Percentiles rank a stretch among this genome's conserved stretches.
Conservation (phyloP, 2,329 filamentous ascomycete genomes). For the Aspergillus flavus region DNA sequence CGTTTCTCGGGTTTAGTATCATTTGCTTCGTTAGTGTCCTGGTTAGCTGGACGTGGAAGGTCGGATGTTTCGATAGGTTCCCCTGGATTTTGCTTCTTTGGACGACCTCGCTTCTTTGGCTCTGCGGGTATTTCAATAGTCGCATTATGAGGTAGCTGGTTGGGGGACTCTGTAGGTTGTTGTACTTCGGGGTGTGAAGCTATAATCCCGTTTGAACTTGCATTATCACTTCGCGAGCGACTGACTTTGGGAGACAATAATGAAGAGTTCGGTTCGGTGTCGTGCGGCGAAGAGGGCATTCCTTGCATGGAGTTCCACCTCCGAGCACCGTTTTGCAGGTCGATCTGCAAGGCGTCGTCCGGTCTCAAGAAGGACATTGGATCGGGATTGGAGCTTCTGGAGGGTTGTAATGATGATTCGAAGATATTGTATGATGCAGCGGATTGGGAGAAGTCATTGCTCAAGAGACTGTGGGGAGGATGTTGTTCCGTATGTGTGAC, state of each 20-base stretch:
- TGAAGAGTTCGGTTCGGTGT: slow-evolving; percentile 45
- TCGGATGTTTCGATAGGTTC: slow-evolving; percentile 34
- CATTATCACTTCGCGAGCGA: slow-evolving; percentile 28
- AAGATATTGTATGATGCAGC: slow-evolving; percentile 27
- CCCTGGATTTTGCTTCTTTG: slow-evolving; percentile 31
- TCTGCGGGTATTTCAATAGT: slow-evolving; percentile 24
- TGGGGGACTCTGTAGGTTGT: slow-evolving; percentile 20
- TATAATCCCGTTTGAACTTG: slow-evolving; percentile 12
- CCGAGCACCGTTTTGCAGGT: slow-evolving; percentile 18
- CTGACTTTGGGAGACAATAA: slow-evolving; percentile 27
- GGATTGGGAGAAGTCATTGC: slow-evolving; percentile 13
- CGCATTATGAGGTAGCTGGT: slow-evolving; percentile 33
- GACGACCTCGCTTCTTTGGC: slow-evolving; percentile 33
- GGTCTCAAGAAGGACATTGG: slow-evolving; percentile 18
- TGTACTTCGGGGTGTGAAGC: slow-evolving; percentile 14
- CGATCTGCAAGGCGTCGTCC: slow-evolving; percentile 7
- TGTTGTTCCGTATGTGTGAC: not conserved
- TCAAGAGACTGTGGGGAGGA: slow-evolving; percentile 5
- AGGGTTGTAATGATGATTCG: slow-evolving; percentile 23
- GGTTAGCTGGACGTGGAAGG: slow-evolving; percentile 19
- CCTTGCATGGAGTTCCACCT: slow-evolving; percentile 32
- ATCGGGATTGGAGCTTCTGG: slow-evolving; percentile 7
- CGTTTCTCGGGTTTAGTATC: slow-evolving; percentile 22
- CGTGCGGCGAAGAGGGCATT: slow-evolving; percentile 38
- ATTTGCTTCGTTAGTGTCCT: not conserved